Conservation (phyloP, 1,284 basidiomycete species). For the Kwoniella shivajii region DNA sequence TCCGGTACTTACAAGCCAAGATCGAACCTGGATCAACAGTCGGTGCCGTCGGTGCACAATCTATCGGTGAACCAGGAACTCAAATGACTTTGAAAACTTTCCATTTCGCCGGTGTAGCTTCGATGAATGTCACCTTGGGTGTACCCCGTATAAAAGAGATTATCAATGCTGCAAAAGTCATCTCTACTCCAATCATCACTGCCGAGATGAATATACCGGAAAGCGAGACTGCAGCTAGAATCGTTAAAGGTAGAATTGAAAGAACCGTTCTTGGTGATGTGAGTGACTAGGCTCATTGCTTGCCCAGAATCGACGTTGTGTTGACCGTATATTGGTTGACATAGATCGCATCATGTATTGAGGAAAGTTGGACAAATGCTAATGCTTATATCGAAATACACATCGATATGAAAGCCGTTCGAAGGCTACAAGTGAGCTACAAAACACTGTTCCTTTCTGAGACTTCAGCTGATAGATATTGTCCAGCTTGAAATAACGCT, state of each 20-base stretch:
- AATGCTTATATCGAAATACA: slow-evolving; percentile 94
- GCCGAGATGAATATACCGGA: slow-evolving; percentile 85
- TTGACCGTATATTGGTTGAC: not conserved
- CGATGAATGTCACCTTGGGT: slow-evolving; percentile 99
- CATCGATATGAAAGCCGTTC: slow-evolving; percentile 85
- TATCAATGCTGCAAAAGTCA: slow-evolving; percentile 95
- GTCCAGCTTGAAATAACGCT: slow-evolving; percentile 83
- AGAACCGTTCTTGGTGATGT: slow-evolving; percentile 94
- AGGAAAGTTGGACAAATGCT: slow-evolving; percentile 92
- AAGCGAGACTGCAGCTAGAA: slow-evolving; percentile 88
- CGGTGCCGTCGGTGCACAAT: slow-evolving; percentile 97
- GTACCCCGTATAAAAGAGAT: slow-evolving; percentile 99
- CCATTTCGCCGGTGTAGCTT: slow-evolving; percentile 99
- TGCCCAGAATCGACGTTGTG: slow-evolving; percentile 2
- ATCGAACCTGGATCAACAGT: slow-evolving; percentile 97
- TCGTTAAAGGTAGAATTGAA: slow-evolving; percentile 95
- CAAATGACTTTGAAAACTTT: slow-evolving; percentile 99
- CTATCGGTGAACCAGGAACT: slow-evolving; percentile 98
- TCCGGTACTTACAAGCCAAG: slow-evolving; percentile 88
- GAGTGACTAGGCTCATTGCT: slow-evolving; percentile 42
- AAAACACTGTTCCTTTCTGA: not conserved
- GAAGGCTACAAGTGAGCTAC: slow-evolving; percentile 74
- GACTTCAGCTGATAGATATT: not conserved
- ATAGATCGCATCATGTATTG: slow-evolving; percentile 86
- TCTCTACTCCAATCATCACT: slow-evolving; percentile 98